These are phyloP conservation scores for Rutstroemia sp. DNA, from an alignment of 2,329 filamentous ascomycete species.

Conservation along the genomic window DNA sequence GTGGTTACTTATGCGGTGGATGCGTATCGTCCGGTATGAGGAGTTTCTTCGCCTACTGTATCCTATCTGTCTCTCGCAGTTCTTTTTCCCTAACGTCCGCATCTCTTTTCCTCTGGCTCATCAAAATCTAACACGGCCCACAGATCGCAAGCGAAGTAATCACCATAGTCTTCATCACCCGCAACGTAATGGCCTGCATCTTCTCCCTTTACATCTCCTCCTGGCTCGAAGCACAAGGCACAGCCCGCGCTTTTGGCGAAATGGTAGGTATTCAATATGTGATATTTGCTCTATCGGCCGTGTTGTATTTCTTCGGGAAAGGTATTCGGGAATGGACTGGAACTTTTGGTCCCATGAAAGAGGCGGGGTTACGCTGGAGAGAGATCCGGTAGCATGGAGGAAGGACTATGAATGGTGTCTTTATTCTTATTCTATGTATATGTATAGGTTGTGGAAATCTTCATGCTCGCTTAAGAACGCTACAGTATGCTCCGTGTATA, in stretches of 20 bases:
- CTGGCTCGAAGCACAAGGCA: slow-evolving; percentile 22
- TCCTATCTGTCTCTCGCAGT: not conserved
- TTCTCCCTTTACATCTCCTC: slow-evolving; percentile 24
- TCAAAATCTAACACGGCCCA: not conserved
- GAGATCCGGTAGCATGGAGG: too few relatives aligned
- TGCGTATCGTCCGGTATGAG: slow-evolving; percentile 14
- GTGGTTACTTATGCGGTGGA: slow-evolving; percentile 28
- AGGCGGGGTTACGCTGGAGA: not conserved
- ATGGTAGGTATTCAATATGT: slow-evolving; percentile 19
- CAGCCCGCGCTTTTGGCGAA: slow-evolving; percentile 23
- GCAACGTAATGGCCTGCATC: slow-evolving; percentile 26
- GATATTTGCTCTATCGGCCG: slow-evolving; percentile 8
- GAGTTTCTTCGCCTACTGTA: too few relatives aligned
- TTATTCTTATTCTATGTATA: too few relatives aligned
- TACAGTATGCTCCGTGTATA: too few relatives aligned
- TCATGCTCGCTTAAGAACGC: too few relatives aligned
- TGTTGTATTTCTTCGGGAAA: slow-evolving; percentile 6
- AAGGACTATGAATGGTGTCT: too few relatives aligned
- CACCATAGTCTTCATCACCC: slow-evolving; percentile 29
- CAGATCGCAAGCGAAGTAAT: slow-evolving; percentile 25
- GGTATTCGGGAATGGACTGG: not conserved
- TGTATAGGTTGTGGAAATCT: too few relatives aligned
- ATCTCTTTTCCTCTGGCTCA: not conserved
- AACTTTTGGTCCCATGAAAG: not conserved
- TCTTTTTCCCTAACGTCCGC: not conserved